Percentiles rank a stretch among this genome's conserved stretches.
phyloP scores from a whole-genome alignment of 2,329 filamentous ascomycete species.

The Chaetomium olivaceum region DNA sequence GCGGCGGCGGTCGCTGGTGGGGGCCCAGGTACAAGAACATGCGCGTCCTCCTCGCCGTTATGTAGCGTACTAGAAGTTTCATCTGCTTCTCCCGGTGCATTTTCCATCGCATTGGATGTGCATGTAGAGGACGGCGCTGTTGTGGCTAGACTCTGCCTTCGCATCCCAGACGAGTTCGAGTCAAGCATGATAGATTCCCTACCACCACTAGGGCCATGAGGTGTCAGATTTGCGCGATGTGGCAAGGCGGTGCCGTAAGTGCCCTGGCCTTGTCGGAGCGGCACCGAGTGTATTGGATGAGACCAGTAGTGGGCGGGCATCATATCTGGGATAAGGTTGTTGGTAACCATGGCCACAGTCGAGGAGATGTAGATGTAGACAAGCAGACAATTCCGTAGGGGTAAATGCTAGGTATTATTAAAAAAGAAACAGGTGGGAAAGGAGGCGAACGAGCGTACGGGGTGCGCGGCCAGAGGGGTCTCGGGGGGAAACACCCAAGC shows the following conservation, averaged over 20 bases:
- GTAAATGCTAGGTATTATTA: not conserved
- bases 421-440: too few species aligned
- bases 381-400: not conserved
- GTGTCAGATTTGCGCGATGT: not conserved
- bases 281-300: not conserved
- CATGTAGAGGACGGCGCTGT: not conserved
- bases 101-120: not conserved
- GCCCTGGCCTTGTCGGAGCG: not conserved
- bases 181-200: too few species aligned
- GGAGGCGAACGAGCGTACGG: not conserved
- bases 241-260: not conserved
- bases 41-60: not conserved
- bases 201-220: not conserved
- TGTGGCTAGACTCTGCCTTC: not conserved
- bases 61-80: not conserved
- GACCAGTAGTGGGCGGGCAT: constrained; percentile 15
- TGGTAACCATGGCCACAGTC: not conserved
- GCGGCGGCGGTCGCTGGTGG: not conserved
- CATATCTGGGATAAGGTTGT: constrained; percentile 1
- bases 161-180: not conserved
- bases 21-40: not conserved
- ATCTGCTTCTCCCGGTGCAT: not conserved
- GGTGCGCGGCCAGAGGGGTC: not conserved
- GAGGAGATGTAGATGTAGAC: not conserved
- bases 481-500: not conserved